Evolutionary conservation across 305 asterid species (phyloP), one percentile per base, ranked within the genome.

Genomic region (Fraxinus sp.): DNA sequence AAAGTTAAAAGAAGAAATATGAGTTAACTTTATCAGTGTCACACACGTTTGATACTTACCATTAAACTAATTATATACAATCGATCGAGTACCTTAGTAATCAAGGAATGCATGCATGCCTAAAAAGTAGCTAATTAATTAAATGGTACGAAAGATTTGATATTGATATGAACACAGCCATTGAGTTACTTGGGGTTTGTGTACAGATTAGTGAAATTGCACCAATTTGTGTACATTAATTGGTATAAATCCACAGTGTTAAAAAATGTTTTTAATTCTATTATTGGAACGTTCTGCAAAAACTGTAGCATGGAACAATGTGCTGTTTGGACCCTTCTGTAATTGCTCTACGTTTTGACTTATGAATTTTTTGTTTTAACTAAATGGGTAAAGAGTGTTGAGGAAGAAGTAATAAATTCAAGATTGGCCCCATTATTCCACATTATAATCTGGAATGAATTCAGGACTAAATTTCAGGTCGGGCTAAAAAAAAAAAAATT

Each of bases 101-200:
- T 10, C 33, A 24, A 26, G 73, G 2, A 24, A 68, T 68, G 35
- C 37, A 81, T 74, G 78, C 85, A 84, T 81, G 91, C 88, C 87
- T 77, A 36, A 84, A 66, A 66, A 39, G 55, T 18, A 77, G 24
- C n/a, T 37, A 46, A 64, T 76, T 24, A 46, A 44, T 82, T 82
- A 83, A 86, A 26, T 77, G 7, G 86, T 84, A 88, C 89, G 79
- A 84, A 83, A 86, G 87, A 88, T 88, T 83, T 81, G 87, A 86
- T 86, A 79, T 86, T 86, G 87, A 88, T 88, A 36, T 78, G 73
- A 64, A 24, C n/a, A 64, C 73, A 18, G 10, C 2, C 70, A 59
- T 59, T 57, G 28, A 18, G 28, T 18, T 66, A 24, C 16, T 11
- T 66, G 74, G 74, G 37, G 74, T 10, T 28, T 66, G 36, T 62